Evolutionary conservation across 2,329 filamentous ascomycete species (phyloP), one percentile per base, ranked within the genome.

Genomic region (Alternaria alternata): DNA sequence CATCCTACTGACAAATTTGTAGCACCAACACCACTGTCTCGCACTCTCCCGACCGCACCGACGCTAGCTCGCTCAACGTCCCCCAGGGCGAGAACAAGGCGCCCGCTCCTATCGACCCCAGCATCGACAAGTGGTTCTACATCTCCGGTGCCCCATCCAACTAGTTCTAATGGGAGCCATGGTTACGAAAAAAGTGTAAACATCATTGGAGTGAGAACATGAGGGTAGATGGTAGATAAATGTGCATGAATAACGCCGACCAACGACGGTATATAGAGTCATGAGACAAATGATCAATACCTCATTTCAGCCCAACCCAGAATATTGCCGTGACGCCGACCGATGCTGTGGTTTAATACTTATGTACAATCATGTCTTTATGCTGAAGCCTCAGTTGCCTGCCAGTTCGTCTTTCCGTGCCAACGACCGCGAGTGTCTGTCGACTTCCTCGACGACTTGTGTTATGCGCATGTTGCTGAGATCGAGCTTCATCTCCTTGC

Each of bases 61-160:
- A 88, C 66, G 81, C 87, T 67, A 84, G 86, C 76, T 86, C 91
- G 82, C 86, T 96, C 66, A 89, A 88, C 77, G 89, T 99, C 70
- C 92, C 93, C 62, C 78, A 87, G 66, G 85, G 91, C 83, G 87
- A 97, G 88, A 90, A 96, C 76, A 85, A 96, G 60, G 80, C 87
- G 57, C 89, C 95, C 62, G 94, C 90, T 69, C 94, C 94, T 77
- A 97, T 99, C 74, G 95, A 99, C 79, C 87, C 89, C 79, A 96
- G 90, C 82, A 97, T 98, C 79, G 95, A 99, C 89, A 99, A 99
- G 89, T 99, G 95, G 95, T 99, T 99, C 91, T 99, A 98, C 89
- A 99, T 99, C 83, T 97, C 93, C 81, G 95, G 95, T 82, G 95
- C 95, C 78, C 63, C 57, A 12, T 61, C 61, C 62, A 62, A 53